Percentiles rank a stretch among this genome's conserved stretches.
These are phyloP conservation scores for Aspergillus neotritici DNA, from an alignment of 2,329 filamentous ascomycete genomes.

Conservation along the genomic window DNA sequence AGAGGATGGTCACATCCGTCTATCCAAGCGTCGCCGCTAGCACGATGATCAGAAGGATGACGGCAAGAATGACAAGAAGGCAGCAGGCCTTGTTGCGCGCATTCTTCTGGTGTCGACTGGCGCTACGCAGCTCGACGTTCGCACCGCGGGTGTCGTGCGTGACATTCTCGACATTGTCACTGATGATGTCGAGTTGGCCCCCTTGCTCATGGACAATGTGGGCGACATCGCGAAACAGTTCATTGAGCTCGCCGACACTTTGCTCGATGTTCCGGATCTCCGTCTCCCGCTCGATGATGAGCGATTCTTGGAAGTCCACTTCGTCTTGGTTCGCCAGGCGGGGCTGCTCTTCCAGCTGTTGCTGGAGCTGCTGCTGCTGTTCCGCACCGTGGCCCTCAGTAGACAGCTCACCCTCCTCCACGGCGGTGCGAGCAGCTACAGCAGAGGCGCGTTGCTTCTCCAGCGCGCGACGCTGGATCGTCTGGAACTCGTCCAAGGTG, in stretches of 20 bases:
- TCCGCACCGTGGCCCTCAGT: slow-evolving; percentile 26
- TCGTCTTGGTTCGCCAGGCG: slow-evolving; percentile 86
- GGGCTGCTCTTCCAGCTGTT: slow-evolving; percentile 69
- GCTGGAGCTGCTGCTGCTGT: slow-evolving; percentile 56
- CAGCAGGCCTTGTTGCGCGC: slow-evolving; percentile 93
- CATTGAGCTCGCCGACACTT: slow-evolving; percentile 89
- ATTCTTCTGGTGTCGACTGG: slow-evolving; percentile 88
- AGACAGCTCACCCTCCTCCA: slow-evolving; percentile 51
- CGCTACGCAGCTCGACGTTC: slow-evolving; percentile 76
- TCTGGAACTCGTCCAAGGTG: slow-evolving; percentile 84
- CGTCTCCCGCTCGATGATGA: slow-evolving; percentile 93
- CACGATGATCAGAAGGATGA: slow-evolving; percentile 85
- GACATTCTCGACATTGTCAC: slow-evolving; percentile 79
- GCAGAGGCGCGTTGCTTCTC: slow-evolving; percentile 90
- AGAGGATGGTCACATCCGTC: slow-evolving; percentile 17
- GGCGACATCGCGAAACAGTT: slow-evolving; percentile 95
- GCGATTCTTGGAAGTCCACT: slow-evolving; percentile 92
- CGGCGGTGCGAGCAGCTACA: slow-evolving; percentile 71
- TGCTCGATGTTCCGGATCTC: slow-evolving; percentile 98
- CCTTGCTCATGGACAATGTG: slow-evolving; percentile 96
- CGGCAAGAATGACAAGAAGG: slow-evolving; percentile 75
- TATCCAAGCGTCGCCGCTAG: slow-evolving; percentile 76
- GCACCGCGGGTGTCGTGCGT: slow-evolving; percentile 77
- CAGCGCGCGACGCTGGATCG: slow-evolving; percentile 79
- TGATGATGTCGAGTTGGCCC: slow-evolving; percentile 78